Evolutionary conservation across 306 rosid genomes (phyloP).

Genomic region (Ormosia semicastrata): DNA sequence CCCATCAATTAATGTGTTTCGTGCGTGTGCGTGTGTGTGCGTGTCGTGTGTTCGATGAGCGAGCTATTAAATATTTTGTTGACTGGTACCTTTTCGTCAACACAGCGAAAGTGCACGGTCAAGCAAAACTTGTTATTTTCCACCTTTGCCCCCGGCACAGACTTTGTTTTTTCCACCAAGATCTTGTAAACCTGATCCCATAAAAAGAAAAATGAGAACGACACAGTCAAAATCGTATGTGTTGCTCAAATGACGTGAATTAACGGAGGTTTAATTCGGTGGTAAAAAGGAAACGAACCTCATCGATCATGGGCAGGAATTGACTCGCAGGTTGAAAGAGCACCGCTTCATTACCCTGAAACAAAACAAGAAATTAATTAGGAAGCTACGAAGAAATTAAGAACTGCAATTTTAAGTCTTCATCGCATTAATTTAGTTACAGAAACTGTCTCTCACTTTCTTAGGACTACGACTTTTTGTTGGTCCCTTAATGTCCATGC

Average conservation of each 20-base stretch:
- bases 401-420: neutral
- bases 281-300: conserved; percentile 50
- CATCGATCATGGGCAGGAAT: conserved; percentile 78
- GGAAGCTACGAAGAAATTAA: neutral
- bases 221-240: conserved; percentile 1
- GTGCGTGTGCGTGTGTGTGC: neutral
- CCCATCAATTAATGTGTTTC: neutral
- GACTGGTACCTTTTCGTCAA: conserved; percentile 75
- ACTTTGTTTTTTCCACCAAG: conserved; percentile 65
- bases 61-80: conserved; percentile 15
- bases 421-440: neutral
- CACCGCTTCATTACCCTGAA: conserved; percentile 60
- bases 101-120: conserved; percentile 93
- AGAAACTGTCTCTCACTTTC: conserved; percentile 47
- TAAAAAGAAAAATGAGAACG: neutral
- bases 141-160: conserved; percentile 73
- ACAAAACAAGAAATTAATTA: neutral
- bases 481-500: conserved; percentile 98
- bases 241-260: neutral
- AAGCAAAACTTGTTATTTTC: conserved; percentile 88
- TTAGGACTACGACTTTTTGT: conserved; percentile 44
- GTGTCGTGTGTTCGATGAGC: neutral
- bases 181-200: conserved; percentile 59
- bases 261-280: neutral
- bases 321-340: conserved; percentile 77